These are phyloP conservation scores for Naganishia albida DNA, from an alignment of 1,284 basidiomycete species.

Conservation along the genomic window DNA sequence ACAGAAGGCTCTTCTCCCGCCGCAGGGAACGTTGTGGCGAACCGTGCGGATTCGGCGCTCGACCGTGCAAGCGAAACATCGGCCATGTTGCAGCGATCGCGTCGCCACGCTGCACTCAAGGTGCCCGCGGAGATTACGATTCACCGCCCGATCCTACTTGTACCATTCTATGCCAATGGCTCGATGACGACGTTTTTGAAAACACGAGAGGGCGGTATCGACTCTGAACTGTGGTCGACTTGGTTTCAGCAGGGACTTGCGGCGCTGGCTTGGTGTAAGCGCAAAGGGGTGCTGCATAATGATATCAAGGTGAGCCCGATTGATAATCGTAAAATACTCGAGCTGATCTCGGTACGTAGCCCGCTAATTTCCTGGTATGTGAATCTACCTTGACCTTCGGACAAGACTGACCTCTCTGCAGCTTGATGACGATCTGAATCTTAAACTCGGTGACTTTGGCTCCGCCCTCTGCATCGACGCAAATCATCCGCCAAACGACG, in stretches of 20 bases:
- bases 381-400: constrained; percentile 42
- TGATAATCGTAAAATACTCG: constrained; percentile 39
- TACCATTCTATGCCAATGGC: constrained; percentile 19
- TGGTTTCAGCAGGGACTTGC: constrained; percentile 33
- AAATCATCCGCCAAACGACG: constrained; percentile 52
- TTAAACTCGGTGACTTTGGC: constrained; percentile 57
- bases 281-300: constrained; percentile 55
- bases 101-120: neutral
- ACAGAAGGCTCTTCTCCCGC: neutral
- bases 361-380: constrained; percentile 29
- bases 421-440: constrained; percentile 50
- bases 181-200: constrained; percentile 22
- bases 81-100: constrained; percentile 4
- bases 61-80: constrained; percentile 2
- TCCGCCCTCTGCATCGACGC: constrained; percentile 55
- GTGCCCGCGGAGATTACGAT: neutral
- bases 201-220: neutral
- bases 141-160: constrained; percentile 16
- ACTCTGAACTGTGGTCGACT: constrained; percentile 12
- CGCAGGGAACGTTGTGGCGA: neutral
- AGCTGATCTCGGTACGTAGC: neutral
- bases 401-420: constrained; percentile 34
- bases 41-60: neutral
- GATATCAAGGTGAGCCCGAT: constrained; percentile 55
- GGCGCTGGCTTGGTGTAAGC: constrained; percentile 55